Percentiles rank a stretch among this genome's conserved stretches.
phyloP scores from a whole-genome alignment of 2,329 filamentous ascomycete species.

The Sclerotinia sclerotiorum region DNA sequence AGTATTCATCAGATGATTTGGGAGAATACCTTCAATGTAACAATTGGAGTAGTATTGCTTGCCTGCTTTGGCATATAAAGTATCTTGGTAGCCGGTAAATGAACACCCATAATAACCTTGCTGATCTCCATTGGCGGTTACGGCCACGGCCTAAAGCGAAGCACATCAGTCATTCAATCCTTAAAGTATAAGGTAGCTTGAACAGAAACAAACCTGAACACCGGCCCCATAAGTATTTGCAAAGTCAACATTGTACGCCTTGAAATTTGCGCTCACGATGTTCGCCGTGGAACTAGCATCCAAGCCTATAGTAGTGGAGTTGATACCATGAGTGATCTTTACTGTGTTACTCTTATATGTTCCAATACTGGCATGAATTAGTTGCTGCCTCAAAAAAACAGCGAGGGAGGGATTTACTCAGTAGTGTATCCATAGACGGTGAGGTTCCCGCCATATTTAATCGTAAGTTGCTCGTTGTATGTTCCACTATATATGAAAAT shows the following conservation, averaged over 20 bases:
- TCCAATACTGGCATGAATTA: background rate
- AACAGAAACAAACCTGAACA: constrained; percentile 3
- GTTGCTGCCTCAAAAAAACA: background rate
- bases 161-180: background rate
- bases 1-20: background rate
- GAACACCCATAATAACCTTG: constrained; percentile 54
- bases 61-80: constrained; percentile 50
- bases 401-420: background rate
- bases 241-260: constrained; percentile 12
- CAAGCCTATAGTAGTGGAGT: background rate
- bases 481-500: constrained; percentile 13
- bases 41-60: constrained; percentile 55
- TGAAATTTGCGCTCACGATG: constrained; percentile 9
- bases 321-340: constrained; percentile 10
- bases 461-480: constrained; percentile 5
- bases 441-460: constrained; percentile 2
- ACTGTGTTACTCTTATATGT: constrained; percentile 11
- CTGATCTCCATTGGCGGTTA: constrained; percentile 52
- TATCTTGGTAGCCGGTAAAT: constrained; percentile 56
- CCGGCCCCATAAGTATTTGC: constrained; percentile 17
- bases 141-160: constrained; percentile 48
- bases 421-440: constrained; percentile 18
- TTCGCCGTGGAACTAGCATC: constrained; percentile 12
- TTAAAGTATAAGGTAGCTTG: background rate
- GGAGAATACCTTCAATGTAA: constrained; percentile 50